These are phyloP conservation scores for Potentilla sterilis DNA, from an alignment of 306 rosid species.

Conservation along the genomic window DNA sequence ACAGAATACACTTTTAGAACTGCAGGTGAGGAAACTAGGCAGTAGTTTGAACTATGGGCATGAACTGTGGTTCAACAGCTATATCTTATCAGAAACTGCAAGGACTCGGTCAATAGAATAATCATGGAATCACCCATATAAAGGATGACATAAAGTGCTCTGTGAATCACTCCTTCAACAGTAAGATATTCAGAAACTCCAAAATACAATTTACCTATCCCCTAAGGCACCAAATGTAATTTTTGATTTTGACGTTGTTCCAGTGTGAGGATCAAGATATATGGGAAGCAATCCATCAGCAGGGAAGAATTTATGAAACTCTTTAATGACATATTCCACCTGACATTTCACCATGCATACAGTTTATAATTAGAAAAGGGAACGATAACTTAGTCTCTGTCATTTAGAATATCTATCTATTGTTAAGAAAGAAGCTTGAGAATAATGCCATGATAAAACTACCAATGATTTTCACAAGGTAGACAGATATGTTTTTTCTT, in stretches of 20 bases:
- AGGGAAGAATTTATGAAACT: conserved; percentile 57
- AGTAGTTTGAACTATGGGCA: background rate
- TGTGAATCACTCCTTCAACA: background rate
- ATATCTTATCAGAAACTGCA: background rate
- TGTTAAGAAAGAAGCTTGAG: background rate
- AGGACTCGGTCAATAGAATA: background rate
- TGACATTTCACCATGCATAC: conserved; percentile 34
- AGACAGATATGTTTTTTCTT: background rate
- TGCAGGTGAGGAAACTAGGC: background rate
- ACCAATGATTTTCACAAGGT: background rate
- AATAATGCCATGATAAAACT: background rate
- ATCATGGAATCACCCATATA: background rate
- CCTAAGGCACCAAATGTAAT: conserved; percentile 83
- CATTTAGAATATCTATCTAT: background rate
- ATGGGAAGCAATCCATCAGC: conserved; percentile 78
- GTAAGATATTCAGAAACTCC: background rate
- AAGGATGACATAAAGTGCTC: background rate
- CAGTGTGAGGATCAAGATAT: conserved; percentile 61
- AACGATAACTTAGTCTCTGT: background rate
- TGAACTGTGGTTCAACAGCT: background rate
- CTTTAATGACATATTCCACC: conserved; percentile 60
- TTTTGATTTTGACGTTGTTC: conserved; percentile 46
- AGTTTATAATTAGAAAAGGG: background rate
- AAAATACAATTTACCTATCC: conserved; percentile 43
- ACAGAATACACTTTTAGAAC: background rate